Evolutionary conservation across 345 rosid genomes (phyloP).

Genomic region (Theobroma cacao): DNA sequence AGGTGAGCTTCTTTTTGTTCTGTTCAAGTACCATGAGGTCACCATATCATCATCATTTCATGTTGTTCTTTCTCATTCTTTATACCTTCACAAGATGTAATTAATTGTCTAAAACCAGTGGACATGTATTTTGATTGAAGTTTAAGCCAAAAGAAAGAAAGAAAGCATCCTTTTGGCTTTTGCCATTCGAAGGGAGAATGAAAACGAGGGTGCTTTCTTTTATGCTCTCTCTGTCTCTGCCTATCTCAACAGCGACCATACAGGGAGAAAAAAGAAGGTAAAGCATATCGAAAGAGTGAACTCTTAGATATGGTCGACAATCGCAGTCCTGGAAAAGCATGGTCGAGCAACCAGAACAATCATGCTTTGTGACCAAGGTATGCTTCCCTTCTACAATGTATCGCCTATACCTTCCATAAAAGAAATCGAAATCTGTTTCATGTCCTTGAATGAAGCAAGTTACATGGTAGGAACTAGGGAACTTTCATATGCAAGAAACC

Average conservation of each 20-base stretch:
- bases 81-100: background rate
- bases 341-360: constrained; percentile 22
- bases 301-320: constrained; percentile 28
- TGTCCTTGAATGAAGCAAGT: background rate
- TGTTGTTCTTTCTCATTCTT: background rate
- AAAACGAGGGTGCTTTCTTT: background rate
- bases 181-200: background rate
- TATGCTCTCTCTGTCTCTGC: background rate
- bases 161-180: background rate
- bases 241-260: background rate
- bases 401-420: background rate
- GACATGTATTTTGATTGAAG: background rate
- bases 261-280: background rate
- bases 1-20: background rate
- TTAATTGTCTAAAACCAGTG: background rate
- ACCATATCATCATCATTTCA: background rate
- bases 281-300: background rate
- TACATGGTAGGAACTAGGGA: no score
- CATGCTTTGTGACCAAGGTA: constrained; percentile 24
- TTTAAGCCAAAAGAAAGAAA: background rate
- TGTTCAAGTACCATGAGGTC: background rate
- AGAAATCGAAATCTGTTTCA: background rate
- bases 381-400: background rate
- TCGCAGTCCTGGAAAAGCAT: constrained; percentile 33
- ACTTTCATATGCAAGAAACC: background rate